Base-by-base conservation (phyloP, 2,329 filamentous ascomycete species). In the Colletotrichum sidae region DNA sequence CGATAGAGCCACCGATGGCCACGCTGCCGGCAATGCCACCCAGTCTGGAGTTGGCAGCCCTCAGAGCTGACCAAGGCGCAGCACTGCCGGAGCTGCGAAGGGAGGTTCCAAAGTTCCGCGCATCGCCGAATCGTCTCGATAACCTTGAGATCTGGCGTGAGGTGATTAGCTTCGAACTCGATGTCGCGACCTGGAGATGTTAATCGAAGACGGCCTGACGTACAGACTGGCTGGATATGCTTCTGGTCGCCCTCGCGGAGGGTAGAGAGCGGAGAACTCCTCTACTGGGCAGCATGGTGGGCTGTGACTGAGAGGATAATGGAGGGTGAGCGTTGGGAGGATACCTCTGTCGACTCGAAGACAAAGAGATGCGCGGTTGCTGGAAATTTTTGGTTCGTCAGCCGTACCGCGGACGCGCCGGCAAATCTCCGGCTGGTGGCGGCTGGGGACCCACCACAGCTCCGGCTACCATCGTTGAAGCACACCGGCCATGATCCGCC, bases 211-310 rank as follows among this genome's bases (percentile, higher is more conserved):
- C 2, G 12, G 25, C 8, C 17, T 13, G 15, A 66, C 74, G 38
- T 72, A 79, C 76, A 25, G 70, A 69, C 72, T 72, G 74, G 59
- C 61, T 70, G 13, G 70, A 69, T 35, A 74, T 57, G 59, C 58
- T 63, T 53, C 59, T 63, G 25, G 50, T 58, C 73, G 75, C 69
- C 73, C 75, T 67, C 67, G 70, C 69, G 46, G 77, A 75, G 68
- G 78, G 74, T 60, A 80, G 67, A 57, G 78, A 77, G 69, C 78
- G 77, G 70, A 76, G 74, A 70, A 80, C 74, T 72, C 79, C 80
- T 79, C 80, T 79, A 68, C 80, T 81, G 62, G 80, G 79, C 72
- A 83, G 76, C 80, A 83, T 83, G 64, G 70, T 76, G 75, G 71
- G 66, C 38, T 17, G 13, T 51, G 42, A 51, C 50, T 57, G 59